phyloP scores from a whole-genome alignment of 2,329 filamentous ascomycete species.

The Xylariales sp. region DNA sequence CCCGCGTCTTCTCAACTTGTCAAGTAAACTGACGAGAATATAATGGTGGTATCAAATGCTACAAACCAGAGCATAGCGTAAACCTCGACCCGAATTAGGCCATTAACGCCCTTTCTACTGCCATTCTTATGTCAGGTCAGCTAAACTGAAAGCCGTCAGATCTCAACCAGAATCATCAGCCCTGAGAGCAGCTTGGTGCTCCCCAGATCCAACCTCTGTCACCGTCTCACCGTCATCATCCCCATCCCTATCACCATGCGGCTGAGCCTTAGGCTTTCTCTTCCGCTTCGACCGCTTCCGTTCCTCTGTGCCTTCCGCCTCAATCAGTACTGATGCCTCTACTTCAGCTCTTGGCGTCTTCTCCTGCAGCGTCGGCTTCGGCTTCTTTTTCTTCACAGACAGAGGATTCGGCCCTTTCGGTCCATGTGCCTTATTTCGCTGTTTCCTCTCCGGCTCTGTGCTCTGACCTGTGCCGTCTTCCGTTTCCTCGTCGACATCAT shows the following conservation, averaged over 20 bases:
- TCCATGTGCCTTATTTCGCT: constrained; percentile 56
- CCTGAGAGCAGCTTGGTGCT: not conserved
- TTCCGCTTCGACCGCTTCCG: constrained; percentile 24
- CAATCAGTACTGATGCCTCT: no score
- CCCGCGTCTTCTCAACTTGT: no score
- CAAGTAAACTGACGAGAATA: not conserved
- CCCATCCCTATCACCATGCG: no score
- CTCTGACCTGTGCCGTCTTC: constrained; percentile 4
- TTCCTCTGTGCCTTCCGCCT: no score
- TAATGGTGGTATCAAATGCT: constrained; percentile 6
- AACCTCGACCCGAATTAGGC: not conserved
- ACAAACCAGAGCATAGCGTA: not conserved
- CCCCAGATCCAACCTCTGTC: not conserved
- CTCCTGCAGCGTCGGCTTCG: constrained; percentile 16
- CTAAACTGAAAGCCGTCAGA: not conserved
- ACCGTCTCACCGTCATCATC: constrained; percentile 8
- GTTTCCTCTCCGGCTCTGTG: constrained; percentile 33
- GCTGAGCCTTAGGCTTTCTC: no score
- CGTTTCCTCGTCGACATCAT: constrained; percentile 21
- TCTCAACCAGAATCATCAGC: constrained; percentile 4
- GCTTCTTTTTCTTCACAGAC: constrained; percentile 66
- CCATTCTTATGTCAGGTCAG: constrained; percentile 3
- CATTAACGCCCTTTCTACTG: constrained; percentile 3
- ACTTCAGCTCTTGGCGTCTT: no score
- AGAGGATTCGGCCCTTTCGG: constrained; percentile 68